Base-by-base conservation (phyloP, 164 flowering plant species). In the Chloranthus sessilifolius region DNA sequence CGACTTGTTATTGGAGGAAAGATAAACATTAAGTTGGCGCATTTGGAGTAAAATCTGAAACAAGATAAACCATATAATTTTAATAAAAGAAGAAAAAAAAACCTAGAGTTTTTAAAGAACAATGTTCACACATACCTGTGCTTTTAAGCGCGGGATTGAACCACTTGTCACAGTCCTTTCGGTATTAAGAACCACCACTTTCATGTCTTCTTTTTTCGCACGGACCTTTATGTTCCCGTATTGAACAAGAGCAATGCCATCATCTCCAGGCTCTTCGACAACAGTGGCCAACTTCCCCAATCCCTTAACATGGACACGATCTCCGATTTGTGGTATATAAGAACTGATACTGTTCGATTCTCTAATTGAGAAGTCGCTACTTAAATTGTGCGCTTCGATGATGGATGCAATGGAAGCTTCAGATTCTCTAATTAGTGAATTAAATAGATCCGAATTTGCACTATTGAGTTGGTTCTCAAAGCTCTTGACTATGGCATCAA, bases 221-320 rank as follows among this genome's bases (percentile, higher is more conserved):
- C 79, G 80, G 43, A 74, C 67, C 60, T 65, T 80, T 20, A 90
- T 63, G 58, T 87, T 87, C 48, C 94, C 89, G 60, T 66, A 81
- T 56, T 79, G 95, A 27, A 87, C 79, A 14, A 91, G 69, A 50
- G 76, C 66, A 7, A 72, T 75, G 19, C 59, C 83, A 68, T 81
- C 88, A 50, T 78, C 78, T 9, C 56, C 81, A 37, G 84, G 70
- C 39, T 72, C 68, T 76, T 88, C 95, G 58, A 82, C 74, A 33
- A 88, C 75, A 37, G 90, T 81, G 37, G 85, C 92, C 53, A 80
- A 39, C 74, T 85, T 87, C 54, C 96, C 85, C 39, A 85, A 68
- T 44, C 79, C 76, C 53, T 56, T 73, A 10, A 88, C 74, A 65
- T 31, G 67, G 52, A 91, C 87, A 52, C 74, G 76, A 30, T 91